Conservation (phyloP, 192 early-diverging fungal species). For the Chytriomyces sp. region DNA sequence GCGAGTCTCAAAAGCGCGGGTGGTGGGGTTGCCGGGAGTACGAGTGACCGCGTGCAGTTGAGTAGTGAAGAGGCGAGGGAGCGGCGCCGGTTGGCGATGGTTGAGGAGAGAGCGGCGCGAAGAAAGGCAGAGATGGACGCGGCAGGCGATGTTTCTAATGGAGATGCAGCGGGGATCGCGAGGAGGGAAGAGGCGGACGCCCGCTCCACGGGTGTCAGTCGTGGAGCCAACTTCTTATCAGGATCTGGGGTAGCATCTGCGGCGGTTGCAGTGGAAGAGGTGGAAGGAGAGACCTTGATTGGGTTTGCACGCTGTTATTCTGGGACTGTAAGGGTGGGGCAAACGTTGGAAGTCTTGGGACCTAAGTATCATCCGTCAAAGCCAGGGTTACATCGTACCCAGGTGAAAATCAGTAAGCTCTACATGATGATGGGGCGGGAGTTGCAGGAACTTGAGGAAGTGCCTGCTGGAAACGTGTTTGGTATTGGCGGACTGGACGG, state of each 20-base stretch:
- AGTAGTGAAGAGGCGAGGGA: slow-evolving; percentile 91
- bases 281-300: slow-evolving; percentile 43
- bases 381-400: slow-evolving; percentile 50
- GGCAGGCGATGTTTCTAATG: slow-evolving; percentile 13
- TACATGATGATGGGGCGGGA: slow-evolving; percentile 99
- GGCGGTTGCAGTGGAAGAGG: slow-evolving; percentile 17
- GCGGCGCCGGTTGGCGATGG: slow-evolving; percentile 43
- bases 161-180: neutral
- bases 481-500: slow-evolving; percentile 86
- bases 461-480: slow-evolving; percentile 95
- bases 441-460: slow-evolving; percentile 75
- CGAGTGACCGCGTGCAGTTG: slow-evolving; percentile 47
- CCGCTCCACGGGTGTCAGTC: too few relatives aligned
- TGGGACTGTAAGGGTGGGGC: slow-evolving; percentile 84
- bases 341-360: slow-evolving; percentile 83
- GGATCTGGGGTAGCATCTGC: neutral
- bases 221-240: slow-evolving; percentile 20
- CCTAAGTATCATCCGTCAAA: slow-evolving; percentile 85
- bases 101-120: slow-evolving; percentile 28
- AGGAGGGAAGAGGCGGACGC: slow-evolving; percentile 19
- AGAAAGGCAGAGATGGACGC: slow-evolving; percentile 27
- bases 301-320: slow-evolving; percentile 81
- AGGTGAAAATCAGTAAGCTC: slow-evolving; percentile 75
- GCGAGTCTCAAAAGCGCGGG: slow-evolving; percentile 9
- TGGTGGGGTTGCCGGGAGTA: slow-evolving; percentile 17